Percentiles rank a stretch among this genome's conserved stretches.
These are phyloP conservation scores for Lasiosphaeria ovina DNA, from an alignment of 495 filamentous ascomycete genomes.

Conservation along the genomic window DNA sequence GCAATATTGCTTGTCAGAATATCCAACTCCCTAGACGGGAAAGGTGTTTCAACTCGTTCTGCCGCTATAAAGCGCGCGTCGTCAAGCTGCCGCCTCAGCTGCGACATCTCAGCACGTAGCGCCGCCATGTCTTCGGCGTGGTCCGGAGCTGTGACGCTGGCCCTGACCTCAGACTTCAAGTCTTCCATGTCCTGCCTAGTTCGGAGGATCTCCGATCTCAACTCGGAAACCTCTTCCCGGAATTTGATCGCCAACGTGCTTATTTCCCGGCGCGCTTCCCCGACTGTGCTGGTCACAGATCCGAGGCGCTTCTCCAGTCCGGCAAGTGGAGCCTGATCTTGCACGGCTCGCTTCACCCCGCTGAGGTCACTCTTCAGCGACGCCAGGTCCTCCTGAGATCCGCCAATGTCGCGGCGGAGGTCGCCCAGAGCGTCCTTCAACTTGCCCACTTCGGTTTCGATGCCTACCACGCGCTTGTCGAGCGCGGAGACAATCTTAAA, in stretches of 20 bases:
- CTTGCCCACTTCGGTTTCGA: constrained; percentile 28
- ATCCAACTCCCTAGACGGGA: constrained; percentile 36
- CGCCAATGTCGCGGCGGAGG: constrained; percentile 18
- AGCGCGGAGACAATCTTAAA: constrained; percentile 34
- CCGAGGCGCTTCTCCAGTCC: constrained; percentile 21
- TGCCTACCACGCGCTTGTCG: constrained; percentile 25
- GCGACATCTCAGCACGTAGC: constrained; percentile 18
- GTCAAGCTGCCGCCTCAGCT: constrained; percentile 31
- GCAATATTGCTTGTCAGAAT: constrained; percentile 37
- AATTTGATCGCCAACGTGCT: constrained; percentile 1
- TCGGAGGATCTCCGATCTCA: constrained; percentile 9
- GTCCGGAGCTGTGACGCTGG: constrained; percentile 3
- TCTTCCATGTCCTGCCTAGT: constrained; percentile 11
- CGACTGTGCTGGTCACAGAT: background rate
- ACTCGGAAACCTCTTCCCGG: background rate
- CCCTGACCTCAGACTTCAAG: constrained; percentile 3
- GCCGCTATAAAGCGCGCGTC: constrained; percentile 17
- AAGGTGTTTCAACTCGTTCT: constrained; percentile 12
- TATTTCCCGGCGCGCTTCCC: constrained; percentile 8
- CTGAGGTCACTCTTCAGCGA: constrained; percentile 24
- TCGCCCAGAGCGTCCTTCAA: constrained; percentile 18
- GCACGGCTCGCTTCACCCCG: constrained; percentile 14
- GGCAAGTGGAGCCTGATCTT: constrained; percentile 10
- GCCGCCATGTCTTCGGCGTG: constrained; percentile 19
- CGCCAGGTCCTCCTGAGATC: constrained; percentile 18